A percentile compares a stretch with the other conserved stretches of the same genome.
phyloP scores from a whole-genome alignment of 169 alveolate species.

The Plasmodium chabaudi region DNA sequence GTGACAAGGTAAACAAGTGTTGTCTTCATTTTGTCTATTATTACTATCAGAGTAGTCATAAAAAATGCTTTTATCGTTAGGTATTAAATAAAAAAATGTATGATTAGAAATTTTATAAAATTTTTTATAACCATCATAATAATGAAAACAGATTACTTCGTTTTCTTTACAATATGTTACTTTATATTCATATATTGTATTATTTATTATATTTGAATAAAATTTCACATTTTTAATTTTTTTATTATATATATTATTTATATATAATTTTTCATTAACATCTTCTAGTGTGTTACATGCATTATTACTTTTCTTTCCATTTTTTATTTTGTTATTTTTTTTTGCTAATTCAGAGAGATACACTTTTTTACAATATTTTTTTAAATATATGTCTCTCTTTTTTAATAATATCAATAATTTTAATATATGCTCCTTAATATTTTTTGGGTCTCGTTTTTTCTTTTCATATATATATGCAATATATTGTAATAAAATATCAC shows the following conservation, averaged over 20 bases:
- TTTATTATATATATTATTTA: constrained; percentile 71
- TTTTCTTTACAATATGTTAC: constrained; percentile 48
- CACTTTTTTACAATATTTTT: constrained; percentile 28
- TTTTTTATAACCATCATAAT: constrained; percentile 58
- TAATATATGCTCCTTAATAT: constrained; percentile 57
- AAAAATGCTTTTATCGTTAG: constrained; percentile 32
- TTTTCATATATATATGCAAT: constrained; percentile 29
- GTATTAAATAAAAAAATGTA: constrained; percentile 32
- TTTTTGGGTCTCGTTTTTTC: constrained; percentile 12
- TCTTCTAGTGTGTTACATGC: background rate
- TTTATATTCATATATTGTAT: constrained; percentile 67
- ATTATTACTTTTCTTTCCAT: background rate
- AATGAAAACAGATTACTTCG: constrained; percentile 31
- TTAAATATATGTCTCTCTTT: constrained; percentile 59
- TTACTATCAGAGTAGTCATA: background rate
- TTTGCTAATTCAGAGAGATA: constrained; percentile 26
- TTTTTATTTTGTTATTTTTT: constrained; percentile 4
- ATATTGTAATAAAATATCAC: constrained; percentile 23
- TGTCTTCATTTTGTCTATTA: background rate
- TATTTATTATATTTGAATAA: constrained; percentile 25
- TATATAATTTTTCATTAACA: constrained; percentile 34
- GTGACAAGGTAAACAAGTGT: background rate
- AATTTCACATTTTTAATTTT: constrained; percentile 22
- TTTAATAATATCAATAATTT: constrained; percentile 47
- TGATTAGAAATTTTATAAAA: constrained; percentile 19